Conservation (phyloP, 768 basidiomycete species). For the Boletus huronensis region DNA sequence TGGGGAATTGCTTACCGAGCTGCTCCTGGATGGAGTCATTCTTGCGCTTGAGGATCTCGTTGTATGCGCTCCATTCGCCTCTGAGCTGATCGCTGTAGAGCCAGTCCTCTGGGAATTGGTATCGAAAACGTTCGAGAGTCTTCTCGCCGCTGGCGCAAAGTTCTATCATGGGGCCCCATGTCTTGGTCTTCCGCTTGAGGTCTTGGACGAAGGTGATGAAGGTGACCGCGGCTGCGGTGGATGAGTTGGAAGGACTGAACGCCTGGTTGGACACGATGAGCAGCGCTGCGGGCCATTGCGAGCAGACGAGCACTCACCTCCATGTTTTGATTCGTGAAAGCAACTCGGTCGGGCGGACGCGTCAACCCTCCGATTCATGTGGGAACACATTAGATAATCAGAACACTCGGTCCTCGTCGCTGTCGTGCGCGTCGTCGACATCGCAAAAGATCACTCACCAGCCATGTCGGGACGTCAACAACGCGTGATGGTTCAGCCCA, state of each 20-base stretch:
- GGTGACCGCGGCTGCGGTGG: constrained; percentile 96
- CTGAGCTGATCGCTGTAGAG: constrained; percentile 96
- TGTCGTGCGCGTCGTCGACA: constrained; percentile 11
- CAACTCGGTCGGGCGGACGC: constrained; percentile 11
- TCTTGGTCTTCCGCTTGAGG: constrained; percentile 92
- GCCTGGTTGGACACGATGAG: constrained; percentile 37
- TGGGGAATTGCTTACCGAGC: constrained; percentile 57
- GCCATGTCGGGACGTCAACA: constrained; percentile 91
- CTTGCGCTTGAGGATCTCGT: constrained; percentile 96
- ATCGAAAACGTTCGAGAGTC: constrained; percentile 94
- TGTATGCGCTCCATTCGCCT: constrained; percentile 98
- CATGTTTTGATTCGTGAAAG: constrained; percentile 27
- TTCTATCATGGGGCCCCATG: constrained; percentile 96
- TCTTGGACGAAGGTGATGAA: constrained; percentile 99
- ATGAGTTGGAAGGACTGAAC: constrained; percentile 78
- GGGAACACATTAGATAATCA: constrained; percentile 25
- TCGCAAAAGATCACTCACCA: constrained; percentile 13
- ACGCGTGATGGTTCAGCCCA: constrained; percentile 99
- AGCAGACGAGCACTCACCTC: constrained; percentile 19
- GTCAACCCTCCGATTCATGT: constrained; percentile 14
- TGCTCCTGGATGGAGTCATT: constrained; percentile 99
- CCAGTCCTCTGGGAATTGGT: constrained; percentile 97
- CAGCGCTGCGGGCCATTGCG: not conserved
- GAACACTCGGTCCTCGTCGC: not conserved
- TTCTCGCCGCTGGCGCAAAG: constrained; percentile 94